Evolutionary conservation across 352 stramenopile genomes (phyloP).

Genomic region (Saprolegnia diclina): DNA sequence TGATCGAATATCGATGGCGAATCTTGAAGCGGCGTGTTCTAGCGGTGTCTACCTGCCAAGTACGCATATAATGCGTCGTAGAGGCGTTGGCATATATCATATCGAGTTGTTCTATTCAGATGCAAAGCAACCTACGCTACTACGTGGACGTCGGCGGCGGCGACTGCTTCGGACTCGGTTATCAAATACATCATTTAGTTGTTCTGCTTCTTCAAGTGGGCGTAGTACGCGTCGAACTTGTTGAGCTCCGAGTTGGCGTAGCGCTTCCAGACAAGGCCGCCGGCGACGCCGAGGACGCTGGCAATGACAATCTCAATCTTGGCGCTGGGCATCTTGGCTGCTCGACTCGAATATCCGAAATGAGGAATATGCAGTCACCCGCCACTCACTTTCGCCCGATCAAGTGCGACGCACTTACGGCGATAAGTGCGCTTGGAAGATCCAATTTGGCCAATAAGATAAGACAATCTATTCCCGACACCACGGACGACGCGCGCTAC

Average conservation of each 20-base stretch:
- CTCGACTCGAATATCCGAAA: conserved; percentile 9
- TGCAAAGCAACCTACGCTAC: neutral
- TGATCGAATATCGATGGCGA: neutral
- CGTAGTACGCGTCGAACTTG: conserved; percentile 73
- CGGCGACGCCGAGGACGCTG: conserved; percentile 51
- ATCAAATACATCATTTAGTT: conserved; percentile 18
- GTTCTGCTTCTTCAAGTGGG: conserved; percentile 60
- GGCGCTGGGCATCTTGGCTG: conserved; percentile 55
- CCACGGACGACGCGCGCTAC: neutral
- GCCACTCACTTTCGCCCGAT: neutral
- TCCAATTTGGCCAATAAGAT: conserved; percentile 2
- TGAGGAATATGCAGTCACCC: neutral
- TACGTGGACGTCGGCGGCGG: neutral
- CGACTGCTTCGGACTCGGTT: neutral
- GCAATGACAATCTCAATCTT: conserved; percentile 79
- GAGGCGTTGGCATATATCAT: neutral
- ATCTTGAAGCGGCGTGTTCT: neutral
- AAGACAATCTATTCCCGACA: neutral
- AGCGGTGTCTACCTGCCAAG: neutral
- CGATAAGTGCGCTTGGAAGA: neutral
- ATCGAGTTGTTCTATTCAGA: neutral
- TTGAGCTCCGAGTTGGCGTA: conserved; percentile 66
- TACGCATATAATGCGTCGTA: neutral
- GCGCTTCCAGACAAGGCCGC: conserved; percentile 53
- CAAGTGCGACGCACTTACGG: conserved; percentile 2